Evolutionary conservation across 306 rosid genomes (phyloP).

Genomic region (Prunus padus): DNA sequence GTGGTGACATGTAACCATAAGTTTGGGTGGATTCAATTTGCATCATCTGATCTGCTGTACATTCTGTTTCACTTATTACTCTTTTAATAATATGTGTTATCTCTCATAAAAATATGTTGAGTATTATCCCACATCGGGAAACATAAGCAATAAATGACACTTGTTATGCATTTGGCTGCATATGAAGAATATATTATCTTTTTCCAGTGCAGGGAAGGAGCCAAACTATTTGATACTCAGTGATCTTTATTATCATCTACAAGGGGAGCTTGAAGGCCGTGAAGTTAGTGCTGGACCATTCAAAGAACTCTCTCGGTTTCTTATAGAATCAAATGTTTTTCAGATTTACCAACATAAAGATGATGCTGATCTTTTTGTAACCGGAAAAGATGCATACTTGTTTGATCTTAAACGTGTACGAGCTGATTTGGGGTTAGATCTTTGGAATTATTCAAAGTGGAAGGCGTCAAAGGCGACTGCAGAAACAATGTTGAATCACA

Average conservation of each 20-base stretch:
- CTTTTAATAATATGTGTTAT: background rate
- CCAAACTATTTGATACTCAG: conserved; percentile 66
- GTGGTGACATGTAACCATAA: background rate
- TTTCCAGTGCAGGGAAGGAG: conserved; percentile 76
- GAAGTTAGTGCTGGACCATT: conserved; percentile 72
- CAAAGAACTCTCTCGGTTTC: conserved; percentile 68
- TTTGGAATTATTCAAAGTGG: conserved; percentile 85
- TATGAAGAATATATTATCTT: conserved; percentile 4
- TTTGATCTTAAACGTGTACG: conserved; percentile 59
- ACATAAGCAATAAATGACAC: background rate
- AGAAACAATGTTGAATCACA: conserved; percentile 63
- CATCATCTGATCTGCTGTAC: background rate
- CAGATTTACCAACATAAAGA: conserved; percentile 50
- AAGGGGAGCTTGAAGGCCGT: conserved; percentile 96
- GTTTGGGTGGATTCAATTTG: background rate
- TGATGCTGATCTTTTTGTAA: conserved; percentile 47
- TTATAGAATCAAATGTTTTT: conserved; percentile 56
- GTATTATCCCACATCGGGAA: background rate
- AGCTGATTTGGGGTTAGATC: conserved; percentile 73
- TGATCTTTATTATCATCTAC: conserved; percentile 86
- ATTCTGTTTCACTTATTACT: background rate
- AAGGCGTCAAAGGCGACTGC: conserved; percentile 61
- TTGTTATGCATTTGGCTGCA: background rate
- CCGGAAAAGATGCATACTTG: conserved; percentile 48
- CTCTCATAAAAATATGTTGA: background rate